These are phyloP conservation scores for Alternaria viburni DNA, from an alignment of 2,329 filamentous ascomycete genomes.

Conservation along the genomic window DNA sequence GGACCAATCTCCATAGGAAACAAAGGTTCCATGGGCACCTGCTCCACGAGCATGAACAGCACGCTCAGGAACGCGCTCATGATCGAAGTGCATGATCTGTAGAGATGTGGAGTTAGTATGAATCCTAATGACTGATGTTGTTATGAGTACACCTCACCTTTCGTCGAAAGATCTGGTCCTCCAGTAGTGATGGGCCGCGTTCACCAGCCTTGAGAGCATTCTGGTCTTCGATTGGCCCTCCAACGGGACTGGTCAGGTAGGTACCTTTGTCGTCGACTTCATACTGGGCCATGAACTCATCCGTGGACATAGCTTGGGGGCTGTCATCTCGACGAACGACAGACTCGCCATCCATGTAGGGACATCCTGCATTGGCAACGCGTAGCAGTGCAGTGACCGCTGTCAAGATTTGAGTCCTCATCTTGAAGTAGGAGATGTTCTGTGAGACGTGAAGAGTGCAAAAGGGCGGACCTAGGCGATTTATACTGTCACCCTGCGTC, in stretches of 20 bases:
- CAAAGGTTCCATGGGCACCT: conserved; percentile 73
- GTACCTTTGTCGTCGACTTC: conserved; percentile 45
- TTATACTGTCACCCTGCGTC: not conserved
- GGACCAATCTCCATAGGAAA: conserved; percentile 68
- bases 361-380: conserved; percentile 38
- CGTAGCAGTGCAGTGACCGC: conserved; percentile 32
- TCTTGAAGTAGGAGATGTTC: conserved; percentile 15
- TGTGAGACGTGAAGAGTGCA: not conserved
- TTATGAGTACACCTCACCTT: not conserved
- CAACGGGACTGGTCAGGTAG: conserved; percentile 67
- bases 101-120: not conserved
- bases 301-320: conserved; percentile 24
- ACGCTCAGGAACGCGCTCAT: conserved; percentile 53
- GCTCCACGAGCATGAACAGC: conserved; percentile 74
- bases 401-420: conserved; percentile 31
- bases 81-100: conserved; percentile 11
- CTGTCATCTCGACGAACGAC: conserved; percentile 32
- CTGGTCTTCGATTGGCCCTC: conserved; percentile 71
- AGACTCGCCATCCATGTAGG: conserved; percentile 45
- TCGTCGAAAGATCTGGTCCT: conserved; percentile 75
- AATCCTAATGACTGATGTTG: not conserved
- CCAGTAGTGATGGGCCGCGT: conserved; percentile 70
- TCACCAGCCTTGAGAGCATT: conserved; percentile 70
- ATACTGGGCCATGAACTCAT: conserved; percentile 46
- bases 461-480: not conserved